phyloP scores from a whole-genome alignment of 331 rosid species.

The Dryas integrifolia region DNA sequence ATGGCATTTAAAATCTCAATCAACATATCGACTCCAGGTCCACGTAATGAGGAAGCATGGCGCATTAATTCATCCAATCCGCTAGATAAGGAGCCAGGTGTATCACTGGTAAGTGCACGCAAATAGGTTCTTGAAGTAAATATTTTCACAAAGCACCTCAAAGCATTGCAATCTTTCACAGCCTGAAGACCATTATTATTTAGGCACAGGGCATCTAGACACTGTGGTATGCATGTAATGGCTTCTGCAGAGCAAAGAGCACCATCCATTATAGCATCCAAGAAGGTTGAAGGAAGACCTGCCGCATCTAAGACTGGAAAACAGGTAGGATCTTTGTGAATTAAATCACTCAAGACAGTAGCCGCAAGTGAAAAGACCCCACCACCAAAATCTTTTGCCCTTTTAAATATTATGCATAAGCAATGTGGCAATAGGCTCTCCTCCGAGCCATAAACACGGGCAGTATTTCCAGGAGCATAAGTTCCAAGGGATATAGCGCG shows the following conservation, averaged over 20 bases:
- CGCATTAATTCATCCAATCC: slow-evolving; percentile 98
- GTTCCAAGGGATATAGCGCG: slow-evolving; percentile 95
- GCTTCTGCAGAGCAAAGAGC: slow-evolving; percentile 93
- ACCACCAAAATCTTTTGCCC: slow-evolving; percentile 94
- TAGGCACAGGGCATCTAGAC: slow-evolving; percentile 89
- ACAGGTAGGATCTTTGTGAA: slow-evolving; percentile 98
- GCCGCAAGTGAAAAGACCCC: slow-evolving; percentile 97
- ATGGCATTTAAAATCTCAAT: slow-evolving; percentile 73
- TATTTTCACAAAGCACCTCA: slow-evolving; percentile 90
- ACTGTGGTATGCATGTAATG: slow-evolving; percentile 91
- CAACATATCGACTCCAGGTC: slow-evolving; percentile 92
- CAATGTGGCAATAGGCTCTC: slow-evolving; percentile 84
- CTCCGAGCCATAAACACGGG: slow-evolving; percentile 80
- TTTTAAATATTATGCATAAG: slow-evolving; percentile 73
- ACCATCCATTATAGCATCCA: slow-evolving; percentile 93
- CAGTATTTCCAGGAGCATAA: slow-evolving; percentile 89
- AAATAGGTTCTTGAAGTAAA: slow-evolving; percentile 80
- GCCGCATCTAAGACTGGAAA: slow-evolving; percentile 80
- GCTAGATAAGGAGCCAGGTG: slow-evolving; percentile 79
- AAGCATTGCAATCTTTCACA: slow-evolving; percentile 77
- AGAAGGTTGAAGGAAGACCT: slow-evolving; percentile 90
- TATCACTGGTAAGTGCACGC: slow-evolving; percentile 79
- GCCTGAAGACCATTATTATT: slow-evolving; percentile 85
- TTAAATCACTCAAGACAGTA: slow-evolving; percentile 92
- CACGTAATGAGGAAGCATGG: slow-evolving; percentile 86